Percentiles rank a stretch among this genome's conserved stretches.
Evolutionary conservation across 2,329 filamentous ascomycete species (phyloP).

Genomic region (Stachybotrys chlorohalonatus): DNA sequence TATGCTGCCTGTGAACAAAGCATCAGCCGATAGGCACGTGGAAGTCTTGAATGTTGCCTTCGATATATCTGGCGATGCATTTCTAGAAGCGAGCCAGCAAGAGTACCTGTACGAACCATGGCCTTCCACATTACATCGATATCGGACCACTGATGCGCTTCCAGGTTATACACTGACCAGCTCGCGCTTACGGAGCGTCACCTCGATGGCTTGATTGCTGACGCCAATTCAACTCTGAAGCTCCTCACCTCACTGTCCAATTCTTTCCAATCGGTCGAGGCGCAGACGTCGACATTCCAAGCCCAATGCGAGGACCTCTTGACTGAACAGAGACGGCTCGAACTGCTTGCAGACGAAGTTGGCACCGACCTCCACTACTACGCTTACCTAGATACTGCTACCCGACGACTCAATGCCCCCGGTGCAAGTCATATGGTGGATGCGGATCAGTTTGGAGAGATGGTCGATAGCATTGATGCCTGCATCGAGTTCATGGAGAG

Average conservation of each 20-base stretch:
- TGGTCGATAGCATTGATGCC: constrained; percentile 77
- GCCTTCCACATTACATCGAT: neutral
- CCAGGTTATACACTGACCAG: constrained; percentile 70
- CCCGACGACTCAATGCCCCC: constrained; percentile 81
- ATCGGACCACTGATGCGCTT: constrained; percentile 15
- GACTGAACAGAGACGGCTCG: constrained; percentile 69
- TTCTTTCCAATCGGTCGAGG: constrained; percentile 80
- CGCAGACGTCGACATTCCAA: constrained; percentile 88
- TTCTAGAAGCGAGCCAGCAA: constrained; percentile 75
- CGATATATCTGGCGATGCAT: constrained; percentile 46
- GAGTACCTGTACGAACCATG: constrained; percentile 61
- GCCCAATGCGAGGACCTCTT: constrained; percentile 85
- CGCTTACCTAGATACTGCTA: constrained; percentile 84
- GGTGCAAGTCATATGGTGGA: constrained; percentile 81
- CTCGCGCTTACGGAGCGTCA: constrained; percentile 73
- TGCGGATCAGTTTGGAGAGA: constrained; percentile 75
- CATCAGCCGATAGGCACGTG: constrained; percentile 9
- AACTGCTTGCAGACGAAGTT: constrained; percentile 72
- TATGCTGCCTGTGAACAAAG: constrained; percentile 17
- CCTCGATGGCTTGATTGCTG: constrained; percentile 67
- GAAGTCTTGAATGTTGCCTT: constrained; percentile 13
- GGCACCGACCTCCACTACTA: constrained; percentile 92
- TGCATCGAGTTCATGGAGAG: constrained; percentile 89
- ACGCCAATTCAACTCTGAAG: constrained; percentile 66
- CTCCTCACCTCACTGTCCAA: constrained; percentile 71